These are phyloP conservation scores for Uronychia binucleata DNA, from an alignment of 73 alveolate genomes.

Conservation along the genomic window DNA sequence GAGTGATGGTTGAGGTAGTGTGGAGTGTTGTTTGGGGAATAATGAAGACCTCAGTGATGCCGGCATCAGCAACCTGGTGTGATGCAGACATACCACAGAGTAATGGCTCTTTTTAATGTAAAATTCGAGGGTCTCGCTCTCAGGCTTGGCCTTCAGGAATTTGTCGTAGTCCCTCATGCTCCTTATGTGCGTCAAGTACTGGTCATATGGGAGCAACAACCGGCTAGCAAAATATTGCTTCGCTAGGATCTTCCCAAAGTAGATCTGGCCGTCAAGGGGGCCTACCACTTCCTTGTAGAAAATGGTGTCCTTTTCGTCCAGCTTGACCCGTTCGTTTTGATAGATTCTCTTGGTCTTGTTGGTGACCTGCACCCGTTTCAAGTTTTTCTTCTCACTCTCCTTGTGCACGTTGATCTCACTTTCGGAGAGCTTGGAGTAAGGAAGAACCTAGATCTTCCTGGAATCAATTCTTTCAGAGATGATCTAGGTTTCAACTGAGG, in stretches of 20 bases:
- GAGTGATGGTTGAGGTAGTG: no score
- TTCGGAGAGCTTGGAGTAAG: neutral
- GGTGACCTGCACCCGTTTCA: neutral
- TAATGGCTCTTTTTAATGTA: neutral
- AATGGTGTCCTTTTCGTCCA: neutral
- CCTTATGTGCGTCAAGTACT: neutral
- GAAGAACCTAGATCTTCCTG: neutral
- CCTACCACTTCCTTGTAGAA: neutral
- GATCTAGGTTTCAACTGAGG: neutral
- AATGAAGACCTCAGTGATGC: neutral
- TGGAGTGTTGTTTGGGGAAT: no score
- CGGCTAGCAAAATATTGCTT: neutral
- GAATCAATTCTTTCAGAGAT: neutral
- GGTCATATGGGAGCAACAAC: neutral
- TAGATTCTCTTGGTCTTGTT: neutral
- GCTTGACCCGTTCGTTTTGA: neutral
- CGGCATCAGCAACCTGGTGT: neutral
- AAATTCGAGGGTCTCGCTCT: neutral
- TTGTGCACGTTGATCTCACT: neutral
- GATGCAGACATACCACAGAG: neutral
- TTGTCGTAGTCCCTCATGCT: neutral
- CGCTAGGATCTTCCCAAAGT: neutral
- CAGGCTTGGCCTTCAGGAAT: neutral
- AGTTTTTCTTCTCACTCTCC: neutral
- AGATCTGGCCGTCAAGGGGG: neutral